Percentiles rank a stretch among this genome's conserved stretches.
Conservation (phyloP, 116 monocot genomes). For the Posidonia oceanica region DNA sequence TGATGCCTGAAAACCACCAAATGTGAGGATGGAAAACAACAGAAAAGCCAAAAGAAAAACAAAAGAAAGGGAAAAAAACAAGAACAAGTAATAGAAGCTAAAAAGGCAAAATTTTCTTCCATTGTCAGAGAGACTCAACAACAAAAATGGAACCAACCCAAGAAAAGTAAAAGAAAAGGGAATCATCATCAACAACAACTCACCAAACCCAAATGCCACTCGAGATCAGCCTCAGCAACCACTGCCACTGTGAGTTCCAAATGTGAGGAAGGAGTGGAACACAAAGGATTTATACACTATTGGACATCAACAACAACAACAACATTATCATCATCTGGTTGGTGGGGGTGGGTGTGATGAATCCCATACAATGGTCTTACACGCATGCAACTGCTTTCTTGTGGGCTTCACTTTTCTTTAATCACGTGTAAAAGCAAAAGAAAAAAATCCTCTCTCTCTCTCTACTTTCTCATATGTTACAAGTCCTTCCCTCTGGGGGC, state of each 20-base stretch:
- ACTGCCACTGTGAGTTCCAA: neutral
- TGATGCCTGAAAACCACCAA: neutral
- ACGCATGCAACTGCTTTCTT: conserved; percentile 6
- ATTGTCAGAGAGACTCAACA: neutral
- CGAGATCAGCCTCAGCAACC: neutral
- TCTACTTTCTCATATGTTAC: neutral
- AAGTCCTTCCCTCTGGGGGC: neutral
- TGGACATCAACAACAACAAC: no score
- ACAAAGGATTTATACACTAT: neutral
- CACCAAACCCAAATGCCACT: neutral
- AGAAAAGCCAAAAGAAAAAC: conserved; percentile 1
- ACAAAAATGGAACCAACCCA: neutral
- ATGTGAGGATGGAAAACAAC: neutral
- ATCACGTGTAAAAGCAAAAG: conserved; percentile 9
- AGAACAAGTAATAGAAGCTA: neutral
- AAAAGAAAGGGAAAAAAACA: neutral
- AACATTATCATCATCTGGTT: no score
- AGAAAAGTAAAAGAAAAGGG: neutral
- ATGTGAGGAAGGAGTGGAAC: neutral
- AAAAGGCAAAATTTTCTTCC: neutral
- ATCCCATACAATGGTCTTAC: conserved; percentile 2
- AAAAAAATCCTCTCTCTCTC: neutral
- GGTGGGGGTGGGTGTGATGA: neutral
- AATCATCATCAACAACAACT: neutral
- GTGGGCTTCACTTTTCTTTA: conserved; percentile 3